Percentiles rank a stretch among this genome's conserved stretches.
These are phyloP conservation scores for Arthroderma uncinatum DNA, from an alignment of 2,329 filamentous ascomycete genomes.

Conservation along the genomic window DNA sequence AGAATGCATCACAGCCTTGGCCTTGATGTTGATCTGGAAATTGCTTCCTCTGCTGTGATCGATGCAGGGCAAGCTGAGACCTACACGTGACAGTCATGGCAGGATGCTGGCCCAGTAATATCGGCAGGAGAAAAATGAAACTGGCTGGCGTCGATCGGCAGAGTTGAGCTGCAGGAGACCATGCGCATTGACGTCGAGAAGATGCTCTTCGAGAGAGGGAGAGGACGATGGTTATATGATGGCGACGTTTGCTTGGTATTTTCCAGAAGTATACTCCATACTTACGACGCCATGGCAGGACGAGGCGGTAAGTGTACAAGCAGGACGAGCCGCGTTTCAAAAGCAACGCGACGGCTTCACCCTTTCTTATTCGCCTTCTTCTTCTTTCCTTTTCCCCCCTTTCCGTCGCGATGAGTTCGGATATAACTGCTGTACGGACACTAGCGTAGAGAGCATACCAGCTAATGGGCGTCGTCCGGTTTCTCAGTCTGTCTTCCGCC, in stretches of 20 bases:
- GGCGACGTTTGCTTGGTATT: too few species aligned
- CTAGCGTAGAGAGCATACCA: background rate
- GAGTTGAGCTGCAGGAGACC: background rate
- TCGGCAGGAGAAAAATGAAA: background rate
- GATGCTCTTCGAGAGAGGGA: background rate
- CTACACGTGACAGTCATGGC: background rate
- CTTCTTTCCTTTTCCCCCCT: background rate
- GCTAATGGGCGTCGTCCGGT: background rate
- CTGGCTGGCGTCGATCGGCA: background rate
- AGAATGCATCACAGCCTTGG: background rate
- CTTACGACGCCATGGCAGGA: too few species aligned
- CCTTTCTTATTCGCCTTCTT: background rate
- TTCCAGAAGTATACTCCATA: too few species aligned
- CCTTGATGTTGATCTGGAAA: background rate
- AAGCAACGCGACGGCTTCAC: background rate
- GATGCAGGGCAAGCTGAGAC: background rate
- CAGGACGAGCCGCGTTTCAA: constrained; percentile 1
- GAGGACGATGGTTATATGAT: background rate
- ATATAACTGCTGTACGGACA: background rate
- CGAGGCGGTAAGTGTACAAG: too few species aligned
- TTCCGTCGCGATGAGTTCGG: background rate
- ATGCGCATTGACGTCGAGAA: background rate
- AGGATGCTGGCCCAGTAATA: background rate
- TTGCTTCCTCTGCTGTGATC: background rate
- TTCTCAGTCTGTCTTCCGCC: background rate